Evolutionary conservation across 306 rosid genomes (phyloP).

Genomic region (Vicia villosa): DNA sequence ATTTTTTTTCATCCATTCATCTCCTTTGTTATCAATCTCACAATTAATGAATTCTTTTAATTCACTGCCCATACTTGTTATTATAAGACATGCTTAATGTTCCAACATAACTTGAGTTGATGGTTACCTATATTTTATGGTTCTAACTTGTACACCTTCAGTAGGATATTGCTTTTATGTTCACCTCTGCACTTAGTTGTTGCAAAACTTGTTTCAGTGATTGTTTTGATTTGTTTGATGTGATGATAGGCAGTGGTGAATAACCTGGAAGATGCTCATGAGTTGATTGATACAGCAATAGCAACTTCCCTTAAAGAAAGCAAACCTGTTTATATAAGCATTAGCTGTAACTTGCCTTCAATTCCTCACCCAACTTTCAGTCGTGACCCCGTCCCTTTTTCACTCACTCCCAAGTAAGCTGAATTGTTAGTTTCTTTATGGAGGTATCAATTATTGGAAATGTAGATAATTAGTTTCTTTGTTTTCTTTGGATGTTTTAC

Average conservation of each 20-base stretch:
- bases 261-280: conserved; percentile 83
- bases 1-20: no score
- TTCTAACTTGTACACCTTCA: no score
- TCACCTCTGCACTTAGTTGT: no score
- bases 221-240: not conserved
- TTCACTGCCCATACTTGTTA: no score
- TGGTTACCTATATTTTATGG: not conserved
- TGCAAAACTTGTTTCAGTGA: not conserved
- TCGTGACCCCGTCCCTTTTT: conserved; percentile 72
- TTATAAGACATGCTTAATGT: no score
- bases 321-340: conserved; percentile 90
- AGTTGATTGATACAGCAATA: conserved; percentile 78
- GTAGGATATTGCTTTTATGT: no score
- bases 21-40: no score
- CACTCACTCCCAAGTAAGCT: conserved; percentile 64
- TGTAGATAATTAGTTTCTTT: no score
- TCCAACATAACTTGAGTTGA: no score
- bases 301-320: conserved; percentile 80
- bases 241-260: conserved; percentile 78
- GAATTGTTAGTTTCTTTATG: not conserved
- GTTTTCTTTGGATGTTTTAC: not conserved
- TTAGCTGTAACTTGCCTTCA: conserved; percentile 69
- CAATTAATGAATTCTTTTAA: no score
- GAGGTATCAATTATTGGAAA: no score
- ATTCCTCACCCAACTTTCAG: conserved; percentile 87